Evolutionary conservation across 2,329 filamentous ascomycete species (phyloP).

Genomic region (Magnaporthiopsis rhizophila): DNA sequence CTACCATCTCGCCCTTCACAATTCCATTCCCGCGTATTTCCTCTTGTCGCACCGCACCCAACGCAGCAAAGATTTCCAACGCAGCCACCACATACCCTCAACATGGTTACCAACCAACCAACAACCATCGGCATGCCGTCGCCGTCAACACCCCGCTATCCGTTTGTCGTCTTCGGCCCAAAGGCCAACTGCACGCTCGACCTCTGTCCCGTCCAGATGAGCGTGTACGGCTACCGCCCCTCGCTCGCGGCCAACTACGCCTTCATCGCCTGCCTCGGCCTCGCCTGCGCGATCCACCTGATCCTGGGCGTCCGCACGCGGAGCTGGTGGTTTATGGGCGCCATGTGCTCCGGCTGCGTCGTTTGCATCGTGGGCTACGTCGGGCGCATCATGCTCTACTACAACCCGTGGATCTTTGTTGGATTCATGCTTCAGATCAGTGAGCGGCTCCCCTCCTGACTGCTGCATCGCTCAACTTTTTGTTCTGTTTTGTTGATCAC

Average conservation of each 20-base stretch:
- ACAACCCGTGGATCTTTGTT: conserved; percentile 49
- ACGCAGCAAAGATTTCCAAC: neutral
- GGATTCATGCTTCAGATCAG: conserved; percentile 61
- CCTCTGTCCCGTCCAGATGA: conserved; percentile 35
- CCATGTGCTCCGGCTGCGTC: conserved; percentile 48
- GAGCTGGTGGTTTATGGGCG: conserved; percentile 38
- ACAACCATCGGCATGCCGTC: too few relatives aligned
- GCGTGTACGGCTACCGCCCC: conserved; percentile 39
- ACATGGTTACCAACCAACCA: neutral
- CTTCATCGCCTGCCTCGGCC: conserved; percentile 35
- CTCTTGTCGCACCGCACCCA: neutral
- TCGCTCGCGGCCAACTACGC: conserved; percentile 31
- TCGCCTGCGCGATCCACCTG: conserved; percentile 38
- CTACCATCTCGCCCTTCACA: too few relatives aligned
- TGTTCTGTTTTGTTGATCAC: too few relatives aligned
- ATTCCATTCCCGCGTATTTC: too few relatives aligned
- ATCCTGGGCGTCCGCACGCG: conserved; percentile 38
- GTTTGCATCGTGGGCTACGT: conserved; percentile 55
- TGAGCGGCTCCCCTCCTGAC: conserved; percentile 19
- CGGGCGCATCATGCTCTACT: conserved; percentile 48
- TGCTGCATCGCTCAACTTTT: too few relatives aligned
- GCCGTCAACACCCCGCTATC: neutral
- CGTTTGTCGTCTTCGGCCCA: conserved; percentile 31
- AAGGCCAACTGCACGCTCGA: conserved; percentile 41
- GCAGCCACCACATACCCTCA: too few relatives aligned